Evolutionary conservation across 164 flowering plant species (phyloP).

Genomic region (Platanus orientalis): DNA sequence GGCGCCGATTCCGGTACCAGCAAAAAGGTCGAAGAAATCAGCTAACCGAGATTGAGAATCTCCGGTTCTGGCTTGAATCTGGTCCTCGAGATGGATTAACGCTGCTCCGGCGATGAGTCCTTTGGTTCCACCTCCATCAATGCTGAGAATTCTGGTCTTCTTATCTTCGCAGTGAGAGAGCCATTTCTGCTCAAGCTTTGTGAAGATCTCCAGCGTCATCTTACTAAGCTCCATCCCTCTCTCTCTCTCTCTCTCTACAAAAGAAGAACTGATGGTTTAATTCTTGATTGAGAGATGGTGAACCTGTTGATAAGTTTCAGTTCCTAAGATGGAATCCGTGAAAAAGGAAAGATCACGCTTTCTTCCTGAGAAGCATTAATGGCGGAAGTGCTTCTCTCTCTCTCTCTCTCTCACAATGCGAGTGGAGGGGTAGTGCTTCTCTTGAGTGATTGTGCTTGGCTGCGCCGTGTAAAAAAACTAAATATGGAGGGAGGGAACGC

Average conservation of each 20-base stretch:
- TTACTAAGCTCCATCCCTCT: constrained; percentile 24
- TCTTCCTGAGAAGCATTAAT: constrained; percentile 18
- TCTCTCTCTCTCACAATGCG: neutral
- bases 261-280: neutral
- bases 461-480: neutral
- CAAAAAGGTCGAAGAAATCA: constrained; percentile 46
- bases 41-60: constrained; percentile 35
- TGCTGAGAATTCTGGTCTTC: constrained; percentile 37
- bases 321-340: constrained; percentile 5
- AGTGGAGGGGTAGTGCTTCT: neutral
- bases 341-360: constrained; percentile 12
- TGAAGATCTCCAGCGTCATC: constrained; percentile 35
- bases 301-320: neutral
- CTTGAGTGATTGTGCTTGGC: too few species aligned
- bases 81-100: constrained; percentile 34
- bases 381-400: constrained; percentile 1
- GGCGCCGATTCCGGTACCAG: constrained; percentile 52
- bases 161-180: constrained; percentile 22
- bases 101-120: constrained; percentile 33
- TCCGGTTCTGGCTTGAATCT: constrained; percentile 30
- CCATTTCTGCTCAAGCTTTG: constrained; percentile 42
- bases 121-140: constrained; percentile 40
- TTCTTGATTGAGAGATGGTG: neutral
- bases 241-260: neutral
- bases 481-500: constrained; percentile 7